These are phyloP conservation scores for Dillenia suffruticosa DNA, from an alignment of 164 flowering plant genomes.

Conservation along the genomic window DNA sequence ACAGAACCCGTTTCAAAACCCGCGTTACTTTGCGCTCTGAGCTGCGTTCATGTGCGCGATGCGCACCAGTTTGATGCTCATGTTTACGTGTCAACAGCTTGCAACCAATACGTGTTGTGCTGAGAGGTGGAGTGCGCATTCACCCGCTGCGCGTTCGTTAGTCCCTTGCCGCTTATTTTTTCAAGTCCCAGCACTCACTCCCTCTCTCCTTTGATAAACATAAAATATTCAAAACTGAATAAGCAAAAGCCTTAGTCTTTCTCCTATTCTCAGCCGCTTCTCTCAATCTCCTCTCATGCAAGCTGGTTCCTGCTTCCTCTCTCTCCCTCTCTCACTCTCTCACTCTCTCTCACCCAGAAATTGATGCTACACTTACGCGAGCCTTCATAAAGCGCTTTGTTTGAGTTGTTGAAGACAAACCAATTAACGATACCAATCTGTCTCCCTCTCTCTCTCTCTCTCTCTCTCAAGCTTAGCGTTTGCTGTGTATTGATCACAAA, in stretches of 20 bases:
- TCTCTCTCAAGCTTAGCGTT: neutral
- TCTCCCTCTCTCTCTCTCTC: neutral
- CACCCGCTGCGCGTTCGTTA: slow-evolving; percentile 15
- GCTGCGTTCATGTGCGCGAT: neutral
- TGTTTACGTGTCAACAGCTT: slow-evolving; percentile 19
- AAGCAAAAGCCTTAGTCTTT: slow-evolving; percentile 2
- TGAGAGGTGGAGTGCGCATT: slow-evolving; percentile 12
- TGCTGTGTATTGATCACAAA: neutral
- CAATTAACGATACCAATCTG: no score
- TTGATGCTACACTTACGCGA: neutral
- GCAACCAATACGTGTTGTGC: slow-evolving; percentile 16
- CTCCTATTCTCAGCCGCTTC: slow-evolving; percentile 1
- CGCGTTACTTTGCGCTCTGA: no score
- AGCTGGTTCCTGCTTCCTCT: neutral
- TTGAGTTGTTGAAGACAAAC: neutral
- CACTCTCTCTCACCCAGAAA: neutral
- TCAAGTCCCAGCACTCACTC: slow-evolving; percentile 14
- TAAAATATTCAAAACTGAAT: slow-evolving; percentile 8
- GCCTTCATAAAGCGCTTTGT: neutral
- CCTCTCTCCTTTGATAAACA: neutral
- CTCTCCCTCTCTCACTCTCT: neutral
- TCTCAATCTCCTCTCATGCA: neutral
- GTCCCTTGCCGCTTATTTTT: slow-evolving; percentile 12
- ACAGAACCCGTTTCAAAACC: no score
- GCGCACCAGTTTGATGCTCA: slow-evolving; percentile 5